phyloP scores from a whole-genome alignment of 495 filamentous ascomycete genomes.

The Aspergillus sparsus region DNA sequence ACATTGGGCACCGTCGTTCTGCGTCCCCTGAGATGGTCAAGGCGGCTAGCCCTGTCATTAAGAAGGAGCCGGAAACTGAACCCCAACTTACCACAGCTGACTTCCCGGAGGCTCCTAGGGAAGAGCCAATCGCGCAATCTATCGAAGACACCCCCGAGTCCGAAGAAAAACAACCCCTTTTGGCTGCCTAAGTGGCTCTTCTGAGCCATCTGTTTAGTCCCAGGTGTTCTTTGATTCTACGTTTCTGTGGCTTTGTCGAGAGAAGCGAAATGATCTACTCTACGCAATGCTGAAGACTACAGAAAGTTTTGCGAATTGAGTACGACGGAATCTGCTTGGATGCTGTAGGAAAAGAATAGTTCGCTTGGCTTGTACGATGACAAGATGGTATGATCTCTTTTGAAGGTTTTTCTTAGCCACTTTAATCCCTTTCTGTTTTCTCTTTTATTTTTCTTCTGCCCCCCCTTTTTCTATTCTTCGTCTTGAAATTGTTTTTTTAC shows the following conservation, averaged over 20 bases:
- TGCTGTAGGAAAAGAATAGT: slow-evolving; percentile 14
- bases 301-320: slow-evolving; percentile 14
- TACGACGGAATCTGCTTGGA: slow-evolving; percentile 10
- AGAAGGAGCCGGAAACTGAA: slow-evolving; percentile 60
- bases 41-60: slow-evolving; percentile 34
- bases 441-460: background rate
- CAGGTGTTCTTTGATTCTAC: background rate
- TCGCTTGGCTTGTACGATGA: slow-evolving; percentile 27
- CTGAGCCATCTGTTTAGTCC: background rate
- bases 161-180: slow-evolving; percentile 37
- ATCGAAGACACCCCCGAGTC: slow-evolving; percentile 28
- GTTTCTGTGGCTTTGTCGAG: background rate
- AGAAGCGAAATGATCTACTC: background rate
- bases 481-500: background rate
- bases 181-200: slow-evolving; percentile 34
- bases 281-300: background rate
- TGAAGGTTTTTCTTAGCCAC: slow-evolving; percentile 4
- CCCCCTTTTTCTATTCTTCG: background rate
- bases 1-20: slow-evolving; percentile 58
- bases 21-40: slow-evolving; percentile 50
- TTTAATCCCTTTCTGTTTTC: slow-evolving; percentile 4
- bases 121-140: slow-evolving; percentile 44
- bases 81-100: slow-evolving; percentile 46
- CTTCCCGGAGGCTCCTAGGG: slow-evolving; percentile 67
- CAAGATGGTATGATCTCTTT: slow-evolving; percentile 21